phyloP scores from a whole-genome alignment of 176 grass and related monocot genomes.

The Eleusine coracana region DNA sequence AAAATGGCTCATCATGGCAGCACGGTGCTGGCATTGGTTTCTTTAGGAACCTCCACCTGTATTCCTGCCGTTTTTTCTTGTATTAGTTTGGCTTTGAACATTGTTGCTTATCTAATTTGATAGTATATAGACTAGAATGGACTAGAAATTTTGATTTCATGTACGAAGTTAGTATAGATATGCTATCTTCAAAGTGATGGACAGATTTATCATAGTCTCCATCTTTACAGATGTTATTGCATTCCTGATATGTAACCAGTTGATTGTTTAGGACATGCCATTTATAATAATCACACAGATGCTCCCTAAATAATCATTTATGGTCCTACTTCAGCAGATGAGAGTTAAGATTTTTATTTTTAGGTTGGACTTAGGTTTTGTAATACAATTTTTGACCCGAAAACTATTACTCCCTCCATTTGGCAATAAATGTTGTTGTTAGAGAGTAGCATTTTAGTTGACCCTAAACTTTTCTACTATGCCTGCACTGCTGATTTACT shows the following conservation, averaged over 20 bases:
- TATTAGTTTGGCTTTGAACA: neutral
- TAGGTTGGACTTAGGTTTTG: neutral
- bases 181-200: neutral
- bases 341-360: neutral
- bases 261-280: neutral
- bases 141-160: neutral
- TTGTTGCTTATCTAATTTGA: neutral
- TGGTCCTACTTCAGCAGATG: neutral
- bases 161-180: neutral
- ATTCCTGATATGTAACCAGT: neutral
- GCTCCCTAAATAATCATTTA: neutral
- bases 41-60: neutral
- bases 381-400: neutral
- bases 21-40: neutral
- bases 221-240: neutral
- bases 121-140: neutral
- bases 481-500: neutral
- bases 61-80: neutral
- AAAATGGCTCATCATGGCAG: neutral
- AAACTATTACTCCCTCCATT: neutral
- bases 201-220: neutral
- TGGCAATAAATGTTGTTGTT: no score
- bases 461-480: neutral
- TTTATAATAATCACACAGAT: neutral
- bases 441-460: neutral